phyloP scores from a whole-genome alignment of 257 asterid genomes.

The Scutellaria minor region DNA sequence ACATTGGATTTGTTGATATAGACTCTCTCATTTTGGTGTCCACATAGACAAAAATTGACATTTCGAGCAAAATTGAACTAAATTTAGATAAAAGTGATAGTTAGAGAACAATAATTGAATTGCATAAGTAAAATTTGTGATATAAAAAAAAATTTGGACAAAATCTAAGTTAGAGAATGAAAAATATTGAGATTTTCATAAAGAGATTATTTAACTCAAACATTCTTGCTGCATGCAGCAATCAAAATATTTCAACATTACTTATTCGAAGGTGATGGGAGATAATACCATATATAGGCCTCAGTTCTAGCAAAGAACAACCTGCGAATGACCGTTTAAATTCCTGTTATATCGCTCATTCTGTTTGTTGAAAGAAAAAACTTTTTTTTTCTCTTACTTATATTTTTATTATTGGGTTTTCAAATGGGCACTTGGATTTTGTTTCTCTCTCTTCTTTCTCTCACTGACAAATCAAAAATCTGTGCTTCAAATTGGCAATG shows the following conservation, averaged over 20 bases:
- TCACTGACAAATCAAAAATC: conserved; percentile 33
- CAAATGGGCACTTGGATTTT: conserved; percentile 5
- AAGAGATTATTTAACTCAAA: too few species aligned
- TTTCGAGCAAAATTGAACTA: too few species aligned
- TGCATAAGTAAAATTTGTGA: too few species aligned
- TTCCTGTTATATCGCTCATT: conserved; percentile 40
- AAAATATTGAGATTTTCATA: too few species aligned
- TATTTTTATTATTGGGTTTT: conserved; percentile 10
- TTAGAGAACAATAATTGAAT: too few species aligned
- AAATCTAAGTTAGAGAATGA: too few species aligned
- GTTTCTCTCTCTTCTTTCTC: conserved; percentile 30
- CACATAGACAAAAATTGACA: too few species aligned
- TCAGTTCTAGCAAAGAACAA: conserved; percentile 25
- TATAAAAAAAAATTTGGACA: too few species aligned
- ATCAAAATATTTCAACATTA: not conserved
- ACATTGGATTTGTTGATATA: too few species aligned
- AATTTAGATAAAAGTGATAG: too few species aligned
- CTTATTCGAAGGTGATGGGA: not conserved
- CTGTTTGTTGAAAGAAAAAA: conserved; percentile 31
- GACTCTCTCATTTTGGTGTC: too few species aligned
- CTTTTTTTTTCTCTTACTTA: not conserved
- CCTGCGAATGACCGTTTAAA: conserved; percentile 36
- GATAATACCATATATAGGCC: conserved; percentile 36
- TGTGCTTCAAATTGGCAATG: conserved; percentile 20
- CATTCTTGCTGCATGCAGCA: too few species aligned